phyloP scores from a whole-genome alignment of 768 basidiomycete species.

The Crassisporium funariophilum region DNA sequence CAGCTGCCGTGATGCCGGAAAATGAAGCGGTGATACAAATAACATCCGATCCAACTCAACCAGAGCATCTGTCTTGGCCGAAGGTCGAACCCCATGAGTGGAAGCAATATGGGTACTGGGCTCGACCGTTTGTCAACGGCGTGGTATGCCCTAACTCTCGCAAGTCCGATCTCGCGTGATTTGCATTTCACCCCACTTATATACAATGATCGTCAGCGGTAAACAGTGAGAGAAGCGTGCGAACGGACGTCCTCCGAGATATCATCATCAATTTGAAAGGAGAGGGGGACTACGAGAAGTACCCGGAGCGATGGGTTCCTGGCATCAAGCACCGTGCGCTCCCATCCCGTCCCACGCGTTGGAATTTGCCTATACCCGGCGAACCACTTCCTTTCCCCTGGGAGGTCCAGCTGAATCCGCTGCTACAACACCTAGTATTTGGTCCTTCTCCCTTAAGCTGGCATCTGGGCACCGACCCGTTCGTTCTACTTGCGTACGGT shows the following conservation, averaged over 20 bases:
- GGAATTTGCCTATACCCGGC: constrained; percentile 42
- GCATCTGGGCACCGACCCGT: constrained; percentile 40
- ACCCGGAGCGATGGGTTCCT: constrained; percentile 51
- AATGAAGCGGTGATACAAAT: constrained; percentile 8
- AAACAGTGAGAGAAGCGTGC: constrained; percentile 19
- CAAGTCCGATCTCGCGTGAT: constrained; percentile 28
- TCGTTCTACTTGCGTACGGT: constrained; percentile 29
- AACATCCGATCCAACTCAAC: no score
- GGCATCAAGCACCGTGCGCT: constrained; percentile 49
- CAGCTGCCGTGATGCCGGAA: constrained; percentile 5
- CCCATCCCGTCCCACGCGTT: constrained; percentile 49
- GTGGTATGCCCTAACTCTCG: constrained; percentile 45
- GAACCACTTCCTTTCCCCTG: constrained; percentile 47
- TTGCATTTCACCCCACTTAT: neutral
- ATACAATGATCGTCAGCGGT: constrained; percentile 11
- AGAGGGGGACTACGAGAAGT: constrained; percentile 32
- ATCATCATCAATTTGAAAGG: constrained; percentile 36
- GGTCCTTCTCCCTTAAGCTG: constrained; percentile 48
- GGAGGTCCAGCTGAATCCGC: constrained; percentile 58
- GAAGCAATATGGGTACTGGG: constrained; percentile 59
- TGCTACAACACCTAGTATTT: constrained; percentile 46
- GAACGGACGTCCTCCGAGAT: constrained; percentile 27
- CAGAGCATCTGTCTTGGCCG: constrained; percentile 1
- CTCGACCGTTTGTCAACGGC: constrained; percentile 44
- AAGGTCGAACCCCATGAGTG: constrained; percentile 40